Evolutionary conservation across 345 rosid species (phyloP).

Genomic region (Euphorbia lathyris): DNA sequence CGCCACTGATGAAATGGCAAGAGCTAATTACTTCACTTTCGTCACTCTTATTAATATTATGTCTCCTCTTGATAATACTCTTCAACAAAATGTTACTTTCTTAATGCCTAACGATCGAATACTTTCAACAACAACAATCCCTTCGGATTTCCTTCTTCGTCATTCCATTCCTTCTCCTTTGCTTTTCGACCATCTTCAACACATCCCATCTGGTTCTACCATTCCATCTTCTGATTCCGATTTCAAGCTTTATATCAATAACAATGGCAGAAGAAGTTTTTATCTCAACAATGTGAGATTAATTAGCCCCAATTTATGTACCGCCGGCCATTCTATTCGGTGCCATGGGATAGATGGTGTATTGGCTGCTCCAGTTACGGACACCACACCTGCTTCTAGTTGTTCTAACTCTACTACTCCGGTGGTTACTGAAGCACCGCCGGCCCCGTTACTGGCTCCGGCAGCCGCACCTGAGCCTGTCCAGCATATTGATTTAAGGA

Average conservation of each 20-base stretch:
- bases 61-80: conserved; percentile 30
- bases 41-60: conserved; percentile 75
- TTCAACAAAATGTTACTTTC: conserved; percentile 52
- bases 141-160: conserved; percentile 55
- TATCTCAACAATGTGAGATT: conserved; percentile 60
- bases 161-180: conserved; percentile 74
- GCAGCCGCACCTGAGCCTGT: conserved; percentile 19
- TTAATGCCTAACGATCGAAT: conserved; percentile 68
- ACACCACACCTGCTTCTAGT: conserved; percentile 15
- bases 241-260: conserved; percentile 44
- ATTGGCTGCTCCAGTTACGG: conserved; percentile 17
- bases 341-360: conserved; percentile 78
- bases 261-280: conserved; percentile 47
- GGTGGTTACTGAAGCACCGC: neutral
- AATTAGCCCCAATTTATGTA: conserved; percentile 60
- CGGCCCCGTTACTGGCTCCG: conserved; percentile 1
- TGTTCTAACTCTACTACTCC: conserved; percentile 32
- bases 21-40: conserved; percentile 65
- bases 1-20: conserved; percentile 69
- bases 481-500: neutral
- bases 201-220: conserved; percentile 55
- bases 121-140: conserved; percentile 36
- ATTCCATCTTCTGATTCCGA: conserved; percentile 50
- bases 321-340: conserved; percentile 50
- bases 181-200: conserved; percentile 54